Conservation (phyloP, 2,329 filamentous ascomycete species). For the Diaporthe citriasiana region DNA sequence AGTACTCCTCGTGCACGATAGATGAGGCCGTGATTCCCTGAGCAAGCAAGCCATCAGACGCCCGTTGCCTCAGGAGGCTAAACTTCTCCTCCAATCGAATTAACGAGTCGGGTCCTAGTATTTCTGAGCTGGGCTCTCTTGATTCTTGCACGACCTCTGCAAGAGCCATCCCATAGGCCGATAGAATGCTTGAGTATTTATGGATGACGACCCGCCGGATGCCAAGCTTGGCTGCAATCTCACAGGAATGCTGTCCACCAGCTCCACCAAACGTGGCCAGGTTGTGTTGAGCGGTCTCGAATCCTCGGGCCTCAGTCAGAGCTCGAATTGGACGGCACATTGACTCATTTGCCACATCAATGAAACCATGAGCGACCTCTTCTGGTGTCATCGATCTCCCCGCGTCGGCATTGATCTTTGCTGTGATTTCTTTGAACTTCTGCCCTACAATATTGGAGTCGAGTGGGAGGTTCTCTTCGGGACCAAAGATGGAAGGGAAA, state of each 20-base stretch:
- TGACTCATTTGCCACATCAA: constrained; percentile 81
- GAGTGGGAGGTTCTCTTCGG: constrained; percentile 71
- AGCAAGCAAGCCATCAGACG: constrained; percentile 48
- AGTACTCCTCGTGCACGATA: constrained; percentile 55
- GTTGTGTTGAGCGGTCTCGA: constrained; percentile 70
- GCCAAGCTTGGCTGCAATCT: constrained; percentile 57
- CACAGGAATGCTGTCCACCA: constrained; percentile 72
- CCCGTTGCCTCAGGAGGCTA: constrained; percentile 48
- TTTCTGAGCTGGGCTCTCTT: constrained; percentile 51
- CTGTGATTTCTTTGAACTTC: constrained; percentile 59
- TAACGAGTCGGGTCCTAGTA: constrained; percentile 41
- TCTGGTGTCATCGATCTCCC: constrained; percentile 50
- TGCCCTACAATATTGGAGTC: constrained; percentile 56
- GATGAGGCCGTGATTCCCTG: constrained; percentile 44
- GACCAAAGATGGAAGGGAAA: constrained; percentile 81
- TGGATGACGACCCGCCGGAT: constrained; percentile 60
- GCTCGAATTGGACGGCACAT: constrained; percentile 84
- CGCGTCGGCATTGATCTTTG: constrained; percentile 56
- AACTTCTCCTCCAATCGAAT: constrained; percentile 46
- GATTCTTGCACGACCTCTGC: constrained; percentile 56
- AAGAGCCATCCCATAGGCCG: constrained; percentile 56
- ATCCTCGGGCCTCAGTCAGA: constrained; percentile 71
- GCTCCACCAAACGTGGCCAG: constrained; percentile 72
- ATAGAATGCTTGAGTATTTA: constrained; percentile 56
- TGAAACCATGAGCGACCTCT: constrained; percentile 76